phyloP scores from a whole-genome alignment of 495 filamentous ascomycete species.

The Lasiosphaeria hispida region DNA sequence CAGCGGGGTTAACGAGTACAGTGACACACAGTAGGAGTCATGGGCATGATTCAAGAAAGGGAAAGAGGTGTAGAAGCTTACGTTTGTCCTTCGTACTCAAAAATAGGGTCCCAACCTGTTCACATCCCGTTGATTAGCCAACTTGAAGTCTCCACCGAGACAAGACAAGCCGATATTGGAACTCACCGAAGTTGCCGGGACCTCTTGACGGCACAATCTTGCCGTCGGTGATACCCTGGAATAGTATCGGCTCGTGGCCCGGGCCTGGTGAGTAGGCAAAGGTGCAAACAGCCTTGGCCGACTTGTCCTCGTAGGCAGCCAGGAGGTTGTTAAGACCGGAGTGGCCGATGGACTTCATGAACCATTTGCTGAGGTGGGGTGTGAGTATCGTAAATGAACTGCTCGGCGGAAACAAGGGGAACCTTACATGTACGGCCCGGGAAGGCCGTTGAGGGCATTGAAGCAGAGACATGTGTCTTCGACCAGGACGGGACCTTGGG shows the following conservation, averaged over 20 bases:
- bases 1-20: background rate
- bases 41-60: background rate
- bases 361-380: constrained; percentile 73
- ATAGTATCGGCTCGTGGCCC: constrained; percentile 79
- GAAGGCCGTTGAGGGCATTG: constrained; percentile 79
- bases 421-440: constrained; percentile 93
- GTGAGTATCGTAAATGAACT: background rate
- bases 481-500: constrained; percentile 84
- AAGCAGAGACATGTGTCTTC: constrained; percentile 97
- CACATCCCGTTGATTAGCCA: background rate
- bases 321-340: constrained; percentile 88
- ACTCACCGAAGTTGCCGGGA: constrained; percentile 77
- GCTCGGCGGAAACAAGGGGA: background rate
- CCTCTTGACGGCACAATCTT: constrained; percentile 76
- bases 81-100: constrained; percentile 91
- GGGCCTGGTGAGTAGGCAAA: constrained; percentile 90
- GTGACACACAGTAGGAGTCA: too few relatives aligned
- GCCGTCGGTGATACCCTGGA: constrained; percentile 78
- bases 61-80: constrained; percentile 42
- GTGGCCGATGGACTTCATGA: constrained; percentile 77
- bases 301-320: constrained; percentile 82
- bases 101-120: constrained; percentile 91
- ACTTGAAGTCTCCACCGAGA: constrained; percentile 2
- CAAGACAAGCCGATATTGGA: constrained; percentile 8
- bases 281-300: constrained; percentile 89